Evolutionary conservation across 2,329 filamentous ascomycete species (phyloP), one percentile per base, ranked within the genome.

Genomic region (Cladosporium cucumerinum): DNA sequence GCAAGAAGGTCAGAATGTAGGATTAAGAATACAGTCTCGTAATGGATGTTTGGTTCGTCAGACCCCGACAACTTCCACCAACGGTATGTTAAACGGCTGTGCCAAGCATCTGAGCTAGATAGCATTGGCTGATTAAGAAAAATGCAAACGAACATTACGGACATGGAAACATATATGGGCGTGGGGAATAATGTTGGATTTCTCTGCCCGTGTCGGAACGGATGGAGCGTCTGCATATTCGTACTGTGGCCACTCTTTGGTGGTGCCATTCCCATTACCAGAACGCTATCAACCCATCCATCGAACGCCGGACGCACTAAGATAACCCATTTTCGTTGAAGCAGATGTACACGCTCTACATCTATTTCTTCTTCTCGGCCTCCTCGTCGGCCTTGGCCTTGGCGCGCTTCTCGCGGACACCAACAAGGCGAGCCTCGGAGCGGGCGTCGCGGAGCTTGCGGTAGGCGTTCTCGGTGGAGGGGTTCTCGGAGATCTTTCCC

Each of bases 351-450:
- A 51, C 52, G 54, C 61, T 49, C 43, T 59, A 57, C 61, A 52
- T 75, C 74, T 93, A 94, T 89, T 95, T 94, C 90, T 94, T 94
- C 82, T 87, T 87, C 72, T 81, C 77, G 78, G 84, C 85, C 80
- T 90, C 90, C 78, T 90, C 91, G 79, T 93, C 91, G 75, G 89
- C 90, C 85, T 90, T 94, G 76, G 92, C 91, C 86, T 89, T 91
- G 75, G 86, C 89, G 78, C 95, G 89, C 93, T 98, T 98, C 87
- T 96, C 93, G 80, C 93, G 89, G 78, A 86, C 86, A 82, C 95
- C 95, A 71, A 86, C 82, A 77, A 90, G 85, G 81, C 93, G 90
- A 77, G 90, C 88, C 78, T 96, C 91, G 80, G 87, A 88, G 82
- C 95, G 89, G 73, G 91, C 88, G 74, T 90, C 85, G 81, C 95